Base-by-base conservation (phyloP, 495 filamentous ascomycete genomes). In the Penicillium nucicola region DNA sequence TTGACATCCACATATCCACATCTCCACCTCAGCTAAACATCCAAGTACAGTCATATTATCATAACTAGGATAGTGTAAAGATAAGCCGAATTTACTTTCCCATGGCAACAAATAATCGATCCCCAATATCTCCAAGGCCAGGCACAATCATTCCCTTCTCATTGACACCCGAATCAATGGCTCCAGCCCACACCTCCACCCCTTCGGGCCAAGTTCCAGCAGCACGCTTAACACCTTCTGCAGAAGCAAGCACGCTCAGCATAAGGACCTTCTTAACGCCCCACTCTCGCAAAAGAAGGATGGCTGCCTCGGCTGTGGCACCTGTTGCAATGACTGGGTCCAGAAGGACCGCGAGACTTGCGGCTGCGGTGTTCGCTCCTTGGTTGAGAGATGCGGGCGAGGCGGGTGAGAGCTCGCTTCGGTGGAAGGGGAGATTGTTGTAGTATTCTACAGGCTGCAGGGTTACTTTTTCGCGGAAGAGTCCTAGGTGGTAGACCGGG, bases 361-460 rank as follows among this genome's bases (percentile, higher is more conserved):
- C 72, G 11, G 72, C 66, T 9, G 78, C 75, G 3, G 64, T 67
- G 39, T 75, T 70, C 35, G 46, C 50, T 6, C 43, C 55, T 48
- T 45, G 66, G 55, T 42, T 52, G 7, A 69, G 60, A 10, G 68
- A 61, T 2, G 81, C 67, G 4, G 58, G 57, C 1, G 42, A 66
- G 58, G 48, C 60, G 23, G 56, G 66, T 8, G 53, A 68, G 48
- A 42, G 58, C 50, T 45, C 58, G 52, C 58, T 60, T 28, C 55
- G 73, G 61, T 90, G 83, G 68, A 89, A 87, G 31, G 92, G 92
- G 15, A 97, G 87, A 70, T 97, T 97, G 74, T 84, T 97, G 77
- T 97, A 97, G 79, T 97, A 97, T 73, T 97, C 92, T 40, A 97
- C 92, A 0, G 92, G 91, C 43, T 87, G 81, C 22, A 96, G 84